A percentile compares a stretch with the other conserved stretches of the same genome.
These are phyloP conservation scores for Dichotomopilus funicola DNA, from an alignment of 2,329 filamentous ascomycete genomes.

Conservation along the genomic window DNA sequence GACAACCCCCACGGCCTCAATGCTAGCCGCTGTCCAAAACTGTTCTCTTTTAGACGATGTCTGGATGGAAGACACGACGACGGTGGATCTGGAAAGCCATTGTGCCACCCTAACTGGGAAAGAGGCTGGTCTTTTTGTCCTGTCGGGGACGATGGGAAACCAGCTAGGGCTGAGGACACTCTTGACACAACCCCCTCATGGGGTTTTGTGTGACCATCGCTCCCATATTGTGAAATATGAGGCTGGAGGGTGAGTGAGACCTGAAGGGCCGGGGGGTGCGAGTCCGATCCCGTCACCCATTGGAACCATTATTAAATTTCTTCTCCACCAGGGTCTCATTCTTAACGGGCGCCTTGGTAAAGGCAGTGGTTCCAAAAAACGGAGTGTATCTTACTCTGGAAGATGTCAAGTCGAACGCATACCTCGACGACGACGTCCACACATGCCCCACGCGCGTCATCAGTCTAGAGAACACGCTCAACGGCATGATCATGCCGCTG, in stretches of 20 bases:
- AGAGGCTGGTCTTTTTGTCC: constrained; percentile 69
- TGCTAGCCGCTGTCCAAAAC: constrained; percentile 71
- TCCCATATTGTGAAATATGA: constrained; percentile 69
- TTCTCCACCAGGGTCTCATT: constrained; percentile 53
- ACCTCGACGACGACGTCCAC: constrained; percentile 66
- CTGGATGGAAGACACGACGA: constrained; percentile 72
- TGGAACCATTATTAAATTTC: constrained; percentile 2
- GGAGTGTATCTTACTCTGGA: constrained; percentile 67
- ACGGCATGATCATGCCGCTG: constrained; percentile 72
- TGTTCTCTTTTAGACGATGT: constrained; percentile 80
- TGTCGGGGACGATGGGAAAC: constrained; percentile 93
- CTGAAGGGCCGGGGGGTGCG: not conserved
- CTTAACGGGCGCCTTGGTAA: constrained; percentile 64
- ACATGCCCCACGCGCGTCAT: constrained; percentile 75
- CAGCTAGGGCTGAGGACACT: constrained; percentile 76
- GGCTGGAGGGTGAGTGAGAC: constrained; percentile 46
- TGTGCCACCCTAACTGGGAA: constrained; percentile 69
- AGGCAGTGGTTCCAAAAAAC: constrained; percentile 62
- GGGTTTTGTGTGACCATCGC: constrained; percentile 70
- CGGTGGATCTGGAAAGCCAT: constrained; percentile 66
- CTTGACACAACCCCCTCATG: constrained; percentile 71
- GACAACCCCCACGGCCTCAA: constrained; percentile 71
- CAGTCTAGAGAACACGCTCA: constrained; percentile 78
- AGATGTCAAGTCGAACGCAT: constrained; percentile 61
- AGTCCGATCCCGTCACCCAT: not conserved